These are phyloP conservation scores for Phytophthora fragariaefolia DNA, from an alignment of 352 stramenopile species.

Conservation along the genomic window DNA sequence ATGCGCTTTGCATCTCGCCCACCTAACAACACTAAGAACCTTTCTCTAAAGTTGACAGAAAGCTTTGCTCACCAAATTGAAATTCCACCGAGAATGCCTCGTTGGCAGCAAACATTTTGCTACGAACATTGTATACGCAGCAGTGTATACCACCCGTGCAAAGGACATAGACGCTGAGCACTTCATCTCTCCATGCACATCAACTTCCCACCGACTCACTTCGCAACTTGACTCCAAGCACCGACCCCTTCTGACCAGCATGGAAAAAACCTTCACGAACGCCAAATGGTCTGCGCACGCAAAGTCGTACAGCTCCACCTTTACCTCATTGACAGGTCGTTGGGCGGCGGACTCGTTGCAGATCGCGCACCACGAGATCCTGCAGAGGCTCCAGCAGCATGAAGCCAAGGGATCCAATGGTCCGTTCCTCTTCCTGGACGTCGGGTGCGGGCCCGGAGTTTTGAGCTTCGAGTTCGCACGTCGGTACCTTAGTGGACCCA, in stretches of 20 bases:
- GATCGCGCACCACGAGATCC: conserved; percentile 36
- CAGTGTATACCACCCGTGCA: no score
- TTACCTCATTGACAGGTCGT: conserved; percentile 24
- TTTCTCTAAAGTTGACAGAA: no score
- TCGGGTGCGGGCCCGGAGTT: conserved; percentile 40
- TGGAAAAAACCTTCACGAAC: conserved; percentile 44
- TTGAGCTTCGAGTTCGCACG: conserved; percentile 47
- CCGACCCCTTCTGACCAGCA: background rate
- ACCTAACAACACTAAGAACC: no score
- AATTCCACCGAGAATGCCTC: no score
- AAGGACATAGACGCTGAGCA: no score
- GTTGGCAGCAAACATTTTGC: no score
- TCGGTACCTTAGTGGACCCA: conserved; percentile 28
- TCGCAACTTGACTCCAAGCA: background rate
- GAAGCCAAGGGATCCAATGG: conserved; percentile 9
- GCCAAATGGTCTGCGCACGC: conserved; percentile 40
- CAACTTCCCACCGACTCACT: background rate
- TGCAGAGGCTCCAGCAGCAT: conserved; percentile 26
- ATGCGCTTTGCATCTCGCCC: no score
- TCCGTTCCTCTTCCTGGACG: conserved; percentile 44
- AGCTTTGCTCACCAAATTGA: no score
- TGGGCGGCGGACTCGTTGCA: conserved; percentile 39
- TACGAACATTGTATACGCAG: no score
- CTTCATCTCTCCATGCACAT: background rate
- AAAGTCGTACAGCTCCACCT: conserved; percentile 36